phyloP scores from a whole-genome alignment of 2,329 filamentous ascomycete species.

The Botryotinia convoluta region DNA sequence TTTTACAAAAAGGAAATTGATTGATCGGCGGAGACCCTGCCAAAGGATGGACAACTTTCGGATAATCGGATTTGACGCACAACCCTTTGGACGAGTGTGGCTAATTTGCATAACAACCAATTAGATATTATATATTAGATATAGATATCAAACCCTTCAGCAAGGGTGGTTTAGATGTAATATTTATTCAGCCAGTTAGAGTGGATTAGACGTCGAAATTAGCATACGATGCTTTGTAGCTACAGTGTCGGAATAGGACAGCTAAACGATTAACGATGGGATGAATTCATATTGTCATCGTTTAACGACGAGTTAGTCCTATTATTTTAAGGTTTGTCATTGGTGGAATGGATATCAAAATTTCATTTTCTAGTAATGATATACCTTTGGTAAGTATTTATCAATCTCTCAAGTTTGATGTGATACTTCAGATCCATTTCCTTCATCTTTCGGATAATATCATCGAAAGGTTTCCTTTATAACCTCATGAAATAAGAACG shows the following conservation, averaged over 20 bases:
- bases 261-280: not conserved
- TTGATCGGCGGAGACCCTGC: slow-evolving; percentile 4
- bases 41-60: not conserved
- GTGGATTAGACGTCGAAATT: not conserved
- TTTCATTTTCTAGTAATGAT: not conserved
- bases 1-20: not conserved
- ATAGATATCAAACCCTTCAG: not conserved
- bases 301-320: not conserved
- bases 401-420: not conserved
- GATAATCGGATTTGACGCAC: not conserved
- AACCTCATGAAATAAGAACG: not conserved
- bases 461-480: not conserved
- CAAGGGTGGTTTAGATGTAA: not conserved
- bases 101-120: not conserved
- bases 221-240: not conserved
- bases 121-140: not conserved
- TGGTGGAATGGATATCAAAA: not conserved
- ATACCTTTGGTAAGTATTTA: not conserved
- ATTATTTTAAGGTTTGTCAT: not conserved
- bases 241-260: not conserved
- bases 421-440: not conserved
- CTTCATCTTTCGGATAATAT: not conserved
- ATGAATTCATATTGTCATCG: not conserved
- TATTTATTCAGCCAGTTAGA: not conserved
- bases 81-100: not conserved